A percentile compares a stretch with the other conserved stretches of the same genome.
These are phyloP conservation scores for Grosmannia clavigera DNA, from an alignment of 2,329 filamentous ascomycete species.

Conservation along the genomic window DNA sequence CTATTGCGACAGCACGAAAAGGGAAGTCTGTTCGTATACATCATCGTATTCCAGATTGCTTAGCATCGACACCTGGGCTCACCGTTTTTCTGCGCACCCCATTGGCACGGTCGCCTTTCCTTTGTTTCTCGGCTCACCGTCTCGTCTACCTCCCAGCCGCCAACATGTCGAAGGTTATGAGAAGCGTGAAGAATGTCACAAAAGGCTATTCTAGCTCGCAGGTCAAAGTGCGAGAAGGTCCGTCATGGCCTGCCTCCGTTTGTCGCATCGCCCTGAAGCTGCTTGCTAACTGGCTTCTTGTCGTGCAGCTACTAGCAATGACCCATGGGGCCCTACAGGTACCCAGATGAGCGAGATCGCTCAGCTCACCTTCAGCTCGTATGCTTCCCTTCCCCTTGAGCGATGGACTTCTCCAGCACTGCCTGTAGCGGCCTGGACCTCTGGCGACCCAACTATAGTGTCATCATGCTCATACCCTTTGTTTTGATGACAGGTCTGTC, in stretches of 20 bases:
- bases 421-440: background rate
- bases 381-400: slow-evolving; percentile 27
- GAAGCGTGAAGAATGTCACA: slow-evolving; percentile 98
- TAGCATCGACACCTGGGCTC: background rate
- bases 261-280: background rate
- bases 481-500: slow-evolving; percentile 52
- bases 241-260: slow-evolving; percentile 17
- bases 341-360: slow-evolving; percentile 99
- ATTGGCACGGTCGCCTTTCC: background rate
- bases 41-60: background rate
- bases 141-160: slow-evolving; percentile 11
- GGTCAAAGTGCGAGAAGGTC: slow-evolving; percentile 97
- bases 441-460: background rate
- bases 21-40: background rate
- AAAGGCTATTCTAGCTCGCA: slow-evolving; percentile 96
- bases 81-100: background rate
- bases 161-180: slow-evolving; percentile 90
- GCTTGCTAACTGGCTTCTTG: background rate
- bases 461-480: background rate
- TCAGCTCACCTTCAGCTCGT: slow-evolving; percentile 96
- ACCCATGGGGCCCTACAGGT: slow-evolving; percentile 94
- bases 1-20: background rate
- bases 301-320: slow-evolving; percentile 80
- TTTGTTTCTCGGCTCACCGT: background rate
- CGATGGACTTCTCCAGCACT: background rate